Evolutionary conservation across 805 yeast species (phyloP), one percentile per base, ranked within the genome.

Genomic region (Monosporozyma yasuniensis): DNA sequence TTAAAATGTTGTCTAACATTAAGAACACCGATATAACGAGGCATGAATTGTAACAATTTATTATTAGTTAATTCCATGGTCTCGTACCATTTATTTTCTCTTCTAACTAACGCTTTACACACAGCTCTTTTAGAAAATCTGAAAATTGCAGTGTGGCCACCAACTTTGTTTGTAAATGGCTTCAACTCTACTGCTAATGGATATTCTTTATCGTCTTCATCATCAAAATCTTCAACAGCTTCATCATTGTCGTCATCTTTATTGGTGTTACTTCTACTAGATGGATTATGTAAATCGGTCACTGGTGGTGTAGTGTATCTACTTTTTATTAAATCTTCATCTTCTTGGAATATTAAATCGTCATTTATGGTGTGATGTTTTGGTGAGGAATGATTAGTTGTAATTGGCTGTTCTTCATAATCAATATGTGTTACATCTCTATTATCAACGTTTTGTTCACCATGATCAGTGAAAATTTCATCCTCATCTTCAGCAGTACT

Each of bases 131-230:
- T 86, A 4, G 95, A 84, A 63, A 93, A 93, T 55, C 91, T 78
- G 70, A 91, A 93, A 34, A 93, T 89, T 1, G 97, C 97, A 0
- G 97, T 91, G 64, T 93, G 99, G 0, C 99, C 99, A 7, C 99
- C 99, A 21, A 93, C 98, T 62, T 87, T 89, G 63, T 93, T 89
- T 50, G 83, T 82, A 68, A 90, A 91, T 1, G 98, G 98, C 48
- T 87, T 79, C 51, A 91, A 69, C 64, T 91, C 97, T 1, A 90
- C 96, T 1, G 96, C 86, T 28, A 88, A 68, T 2, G 89, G 85
- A 56, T 73, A 84, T 39, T 72, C 69, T 6, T 69, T 65, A 9
- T 66, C 66, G 9, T 61, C 64, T 11, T 58, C 62, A 5, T 60
- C 64, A 9, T 59, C 62, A 3, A 56, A 61, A 1, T 56, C 60